Evolutionary conservation across 108 stramenopile species (phyloP).

Genomic region (Nitzschia sp.): DNA sequence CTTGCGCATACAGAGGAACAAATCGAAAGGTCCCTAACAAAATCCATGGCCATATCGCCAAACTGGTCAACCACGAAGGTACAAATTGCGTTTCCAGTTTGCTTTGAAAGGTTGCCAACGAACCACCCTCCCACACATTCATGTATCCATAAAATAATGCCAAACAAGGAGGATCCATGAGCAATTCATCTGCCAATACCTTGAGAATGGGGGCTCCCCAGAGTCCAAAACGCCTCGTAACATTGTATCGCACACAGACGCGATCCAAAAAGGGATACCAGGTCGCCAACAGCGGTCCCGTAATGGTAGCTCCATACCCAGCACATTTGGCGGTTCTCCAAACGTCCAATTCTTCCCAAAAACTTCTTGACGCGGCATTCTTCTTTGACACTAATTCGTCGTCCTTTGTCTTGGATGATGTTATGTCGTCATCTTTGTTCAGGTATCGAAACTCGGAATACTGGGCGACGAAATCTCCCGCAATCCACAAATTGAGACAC

Average conservation of each 20-base stretch:
- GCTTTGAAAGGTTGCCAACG: not conserved
- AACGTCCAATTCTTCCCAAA: conserved; percentile 5
- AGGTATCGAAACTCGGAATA: conserved; percentile 22
- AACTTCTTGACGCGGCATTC: not conserved
- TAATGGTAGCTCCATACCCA: conserved; percentile 25
- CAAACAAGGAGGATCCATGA: conserved; percentile 27
- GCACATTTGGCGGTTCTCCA: conserved; percentile 23
- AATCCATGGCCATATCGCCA: conserved; percentile 22
- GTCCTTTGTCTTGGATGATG: not conserved
- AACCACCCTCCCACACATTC: conserved; percentile 26
- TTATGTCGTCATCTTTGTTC: not conserved
- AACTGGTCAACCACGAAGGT: conserved; percentile 23
- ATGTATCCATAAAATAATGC: conserved; percentile 29
- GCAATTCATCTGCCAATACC: conserved; percentile 27
- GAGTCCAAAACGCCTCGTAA: conserved; percentile 3
- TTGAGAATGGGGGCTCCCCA: conserved; percentile 25
- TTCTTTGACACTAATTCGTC: not conserved
- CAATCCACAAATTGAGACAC: conserved; percentile 26
- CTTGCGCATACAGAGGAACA: conserved; percentile 12
- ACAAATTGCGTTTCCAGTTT: conserved; percentile 21
- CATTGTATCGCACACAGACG: not conserved
- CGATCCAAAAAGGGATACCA: conserved; percentile 35
- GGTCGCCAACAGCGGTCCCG: conserved; percentile 24
- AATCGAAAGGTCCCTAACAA: conserved; percentile 33
- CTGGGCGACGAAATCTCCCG: conserved; percentile 23